Evolutionary conservation across 2,329 filamentous ascomycete species (phyloP).

Genomic region (Xylaria sp.): DNA sequence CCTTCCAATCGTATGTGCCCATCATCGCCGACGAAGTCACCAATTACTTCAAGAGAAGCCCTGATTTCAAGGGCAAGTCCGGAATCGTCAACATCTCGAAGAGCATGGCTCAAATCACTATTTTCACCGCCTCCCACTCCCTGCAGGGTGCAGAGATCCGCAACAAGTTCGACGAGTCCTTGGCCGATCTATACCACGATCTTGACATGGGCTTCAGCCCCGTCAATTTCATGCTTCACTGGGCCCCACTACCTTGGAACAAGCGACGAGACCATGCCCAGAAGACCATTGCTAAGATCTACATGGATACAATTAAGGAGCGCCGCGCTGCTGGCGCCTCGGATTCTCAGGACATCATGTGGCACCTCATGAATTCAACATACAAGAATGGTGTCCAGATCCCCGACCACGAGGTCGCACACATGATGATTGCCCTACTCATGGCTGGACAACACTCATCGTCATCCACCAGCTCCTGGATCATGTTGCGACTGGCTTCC

Average conservation of each 20-base stretch:
- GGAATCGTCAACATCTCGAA: slow-evolving; percentile 79
- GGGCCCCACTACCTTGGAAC: slow-evolving; percentile 91
- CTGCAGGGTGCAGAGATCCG: slow-evolving; percentile 88
- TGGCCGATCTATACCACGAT: slow-evolving; percentile 86
- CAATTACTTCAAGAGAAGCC: slow-evolving; percentile 75
- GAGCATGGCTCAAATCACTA: slow-evolving; percentile 85
- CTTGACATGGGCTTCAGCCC: slow-evolving; percentile 90
- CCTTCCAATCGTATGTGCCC: slow-evolving; percentile 79
- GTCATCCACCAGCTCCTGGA: slow-evolving; percentile 85
- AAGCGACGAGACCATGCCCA: slow-evolving; percentile 82
- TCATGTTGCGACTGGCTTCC: slow-evolving; percentile 81
- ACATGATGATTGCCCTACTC: slow-evolving; percentile 93
- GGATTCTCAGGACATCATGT: slow-evolving; percentile 82
- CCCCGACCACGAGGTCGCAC: slow-evolving; percentile 86
- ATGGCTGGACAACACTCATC: slow-evolving; percentile 95
- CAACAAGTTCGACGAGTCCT: slow-evolving; percentile 80
- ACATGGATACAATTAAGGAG: slow-evolving; percentile 83
- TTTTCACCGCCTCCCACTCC: slow-evolving; percentile 87
- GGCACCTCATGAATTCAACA: slow-evolving; percentile 84
- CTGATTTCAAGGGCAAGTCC: slow-evolving; percentile 73
- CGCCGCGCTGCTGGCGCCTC: slow-evolving; percentile 66
- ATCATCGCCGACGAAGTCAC: slow-evolving; percentile 81
- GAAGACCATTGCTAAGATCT: slow-evolving; percentile 81
- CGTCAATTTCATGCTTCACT: slow-evolving; percentile 90
- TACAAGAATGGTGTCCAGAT: slow-evolving; percentile 85